These are phyloP conservation scores for Vigna hirtella DNA, from an alignment of 306 rosid genomes.

Conservation along the genomic window DNA sequence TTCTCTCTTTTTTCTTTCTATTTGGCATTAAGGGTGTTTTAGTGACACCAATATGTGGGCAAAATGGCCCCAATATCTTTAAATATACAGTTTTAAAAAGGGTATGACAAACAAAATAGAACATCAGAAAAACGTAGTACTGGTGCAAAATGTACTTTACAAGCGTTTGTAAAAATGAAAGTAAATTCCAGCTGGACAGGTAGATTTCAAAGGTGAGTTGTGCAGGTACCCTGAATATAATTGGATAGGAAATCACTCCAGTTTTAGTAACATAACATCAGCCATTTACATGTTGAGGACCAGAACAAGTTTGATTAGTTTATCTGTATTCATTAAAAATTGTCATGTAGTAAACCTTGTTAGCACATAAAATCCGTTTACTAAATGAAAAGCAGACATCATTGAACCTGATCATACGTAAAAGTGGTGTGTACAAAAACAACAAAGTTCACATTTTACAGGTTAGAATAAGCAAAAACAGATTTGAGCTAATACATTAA, in stretches of 20 bases:
- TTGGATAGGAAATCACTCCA: conserved; percentile 21
- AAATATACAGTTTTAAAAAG: conserved; percentile 27
- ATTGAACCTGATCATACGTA: conserved; percentile 15
- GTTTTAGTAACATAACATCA: conserved; percentile 24
- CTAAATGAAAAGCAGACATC: background rate
- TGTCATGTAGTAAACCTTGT: background rate
- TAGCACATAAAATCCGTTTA: conserved; percentile 13
- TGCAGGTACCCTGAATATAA: conserved; percentile 4
- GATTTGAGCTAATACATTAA: conserved; percentile 36
- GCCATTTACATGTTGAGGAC: conserved; percentile 13
- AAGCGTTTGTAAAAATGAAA: conserved; percentile 24
- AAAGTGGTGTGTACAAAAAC: background rate
- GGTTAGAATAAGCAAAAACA: background rate
- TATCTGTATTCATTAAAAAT: background rate
- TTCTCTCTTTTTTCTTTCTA: background rate
- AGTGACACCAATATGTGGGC: background rate
- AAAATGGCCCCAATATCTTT: conserved; percentile 17
- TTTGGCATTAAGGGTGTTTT: background rate
- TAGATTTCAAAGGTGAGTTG: conserved; percentile 20
- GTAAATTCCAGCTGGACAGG: conserved; percentile 17
- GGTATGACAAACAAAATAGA: conserved; percentile 17
- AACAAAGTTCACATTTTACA: background rate
- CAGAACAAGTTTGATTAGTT: conserved; percentile 25
- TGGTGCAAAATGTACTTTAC: background rate
- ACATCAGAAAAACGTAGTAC: conserved; percentile 1